Evolutionary conservation across 345 rosid species (phyloP), one percentile per base, ranked within the genome.

Genomic region (Cardamine occulta): DNA sequence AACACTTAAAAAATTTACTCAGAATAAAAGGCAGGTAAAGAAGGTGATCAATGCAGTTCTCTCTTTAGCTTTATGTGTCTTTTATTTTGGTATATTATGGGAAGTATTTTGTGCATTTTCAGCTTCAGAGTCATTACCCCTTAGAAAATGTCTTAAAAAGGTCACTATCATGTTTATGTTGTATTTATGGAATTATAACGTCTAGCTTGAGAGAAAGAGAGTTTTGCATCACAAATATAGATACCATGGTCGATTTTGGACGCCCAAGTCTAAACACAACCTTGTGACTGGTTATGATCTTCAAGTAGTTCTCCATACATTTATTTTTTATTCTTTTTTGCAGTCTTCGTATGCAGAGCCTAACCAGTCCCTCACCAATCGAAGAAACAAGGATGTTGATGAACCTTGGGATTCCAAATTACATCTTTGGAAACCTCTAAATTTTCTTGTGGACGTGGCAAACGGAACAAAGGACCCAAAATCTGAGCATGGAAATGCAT

Each of bases 371-470:
- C 64, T 40, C 17, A 54, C 76, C 19, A 70, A 73, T 57, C 75
- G 73, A 69, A 88, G 81, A 53, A 77, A 60, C 37, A 84, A 79
- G 74, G 80, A 80, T 69, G 84, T 56, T 63, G 81, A 17, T 68
- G 88, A 87, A 80, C 70, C 87, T 66, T 84, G 82, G 71, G 90
- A 86, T 66, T 90, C 85, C 32, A 90, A 88, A 80, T 75, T 75
- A 31, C 94, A 95, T 83, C 52, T 44, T 42, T 95, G 97, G 99
- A 90, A 89, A 70, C 98, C 99, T 17, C 83, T 95, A 72, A 83
- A 89, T 82, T 89, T 82, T 89, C 93, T 95, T 72, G 96, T 95
- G 82, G 99, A 95, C 79, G 99, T 86, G 70, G 96, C 94, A 19
- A 95, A 90, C 56, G 88, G 93, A 84, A 88, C 93, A 72, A 90